Conservation (phyloP, 2,329 filamentous ascomycete genomes). For the Epichloe elymi region DNA sequence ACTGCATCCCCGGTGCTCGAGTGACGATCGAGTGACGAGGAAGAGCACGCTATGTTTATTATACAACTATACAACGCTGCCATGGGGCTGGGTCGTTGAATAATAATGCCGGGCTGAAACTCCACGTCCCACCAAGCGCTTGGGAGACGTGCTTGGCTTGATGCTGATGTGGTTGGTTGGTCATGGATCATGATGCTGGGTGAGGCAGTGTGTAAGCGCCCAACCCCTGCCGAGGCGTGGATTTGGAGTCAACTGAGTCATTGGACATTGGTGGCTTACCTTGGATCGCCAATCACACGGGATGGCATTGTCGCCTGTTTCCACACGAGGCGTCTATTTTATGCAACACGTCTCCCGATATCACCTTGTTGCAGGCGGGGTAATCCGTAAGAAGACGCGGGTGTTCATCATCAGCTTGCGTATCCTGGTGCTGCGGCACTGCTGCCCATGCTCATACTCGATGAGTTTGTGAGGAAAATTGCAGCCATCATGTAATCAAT, state of each 20-base stretch:
- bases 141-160: background rate
- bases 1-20: background rate
- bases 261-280: no score
- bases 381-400: background rate
- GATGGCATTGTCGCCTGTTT: constrained; percentile 15
- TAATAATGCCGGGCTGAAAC: no score
- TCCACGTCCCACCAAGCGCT: background rate
- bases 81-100: no score
- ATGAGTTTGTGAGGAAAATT: background rate
- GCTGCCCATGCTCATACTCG: background rate
- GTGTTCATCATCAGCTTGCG: background rate
- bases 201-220: constrained; percentile 15
- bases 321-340: constrained; percentile 18
- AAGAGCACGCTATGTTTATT: background rate
- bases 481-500: no score
- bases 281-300: constrained; percentile 16
- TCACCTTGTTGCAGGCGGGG: constrained; percentile 6
- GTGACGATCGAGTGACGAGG: background rate
- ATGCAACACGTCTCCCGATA: constrained; percentile 7
- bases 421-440: no score
- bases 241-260: background rate
- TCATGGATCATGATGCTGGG: background rate
- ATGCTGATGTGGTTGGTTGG: constrained; percentile 2
- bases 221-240: constrained; percentile 7
- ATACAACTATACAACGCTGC: background rate